phyloP scores from a whole-genome alignment of 78 protist species.

The Dictyostelium firmibasis region DNA sequence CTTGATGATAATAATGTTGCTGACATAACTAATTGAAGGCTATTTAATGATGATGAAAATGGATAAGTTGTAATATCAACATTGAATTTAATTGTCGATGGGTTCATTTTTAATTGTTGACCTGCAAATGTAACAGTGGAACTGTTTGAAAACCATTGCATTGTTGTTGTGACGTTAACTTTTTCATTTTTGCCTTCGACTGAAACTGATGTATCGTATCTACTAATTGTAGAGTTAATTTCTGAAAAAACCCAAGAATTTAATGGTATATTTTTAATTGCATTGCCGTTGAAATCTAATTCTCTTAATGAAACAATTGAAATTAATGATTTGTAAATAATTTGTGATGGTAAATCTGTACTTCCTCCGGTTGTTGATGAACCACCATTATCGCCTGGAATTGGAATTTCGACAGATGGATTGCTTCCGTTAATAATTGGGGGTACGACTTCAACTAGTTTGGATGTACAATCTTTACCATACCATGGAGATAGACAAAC shows the following conservation, averaged over 20 bases:
- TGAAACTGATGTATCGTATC: neutral
- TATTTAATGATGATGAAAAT: neutral
- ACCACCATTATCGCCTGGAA: neutral
- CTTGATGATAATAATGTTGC: neutral
- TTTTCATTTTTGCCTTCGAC: neutral
- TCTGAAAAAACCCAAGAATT: neutral
- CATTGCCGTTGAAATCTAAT: neutral
- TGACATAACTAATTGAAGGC: neutral
- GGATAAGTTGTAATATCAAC: neutral
- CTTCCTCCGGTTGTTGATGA: neutral
- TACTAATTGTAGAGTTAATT: neutral
- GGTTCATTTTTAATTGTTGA: neutral
- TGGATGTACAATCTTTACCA: neutral
- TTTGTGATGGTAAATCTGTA: neutral
- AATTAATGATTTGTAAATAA: neutral
- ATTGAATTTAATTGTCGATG: neutral
- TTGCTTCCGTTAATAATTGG: neutral
- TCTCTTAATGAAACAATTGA: neutral
- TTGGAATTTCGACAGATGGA: neutral
- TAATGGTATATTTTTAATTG: neutral
- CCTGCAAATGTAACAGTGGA: neutral
- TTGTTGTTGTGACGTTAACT: neutral
- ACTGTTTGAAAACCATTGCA: neutral
- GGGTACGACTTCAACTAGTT: neutral
- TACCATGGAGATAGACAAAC: neutral